These are phyloP conservation scores for Ustilago bromivora DNA, from an alignment of 1,284 basidiomycete genomes.

Conservation along the genomic window DNA sequence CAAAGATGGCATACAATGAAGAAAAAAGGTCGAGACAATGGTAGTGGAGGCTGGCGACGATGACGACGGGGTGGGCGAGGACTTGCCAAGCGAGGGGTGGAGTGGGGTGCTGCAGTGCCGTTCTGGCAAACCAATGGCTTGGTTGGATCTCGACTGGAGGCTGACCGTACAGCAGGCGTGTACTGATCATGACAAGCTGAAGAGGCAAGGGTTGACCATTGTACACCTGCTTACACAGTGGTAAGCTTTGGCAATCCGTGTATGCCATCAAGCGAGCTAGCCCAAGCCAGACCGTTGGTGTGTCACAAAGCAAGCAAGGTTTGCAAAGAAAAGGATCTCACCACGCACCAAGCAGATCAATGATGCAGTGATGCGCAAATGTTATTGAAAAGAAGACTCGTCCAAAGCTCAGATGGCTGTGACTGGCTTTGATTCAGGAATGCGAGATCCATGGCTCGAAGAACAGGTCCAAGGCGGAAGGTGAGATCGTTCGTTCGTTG, in stretches of 20 bases:
- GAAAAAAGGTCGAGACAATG: background rate
- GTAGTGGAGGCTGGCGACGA: background rate
- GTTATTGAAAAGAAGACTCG: constrained; percentile 1
- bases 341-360: constrained; percentile 10
- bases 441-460: background rate
- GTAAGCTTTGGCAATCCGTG: constrained; percentile 9
- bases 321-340: background rate
- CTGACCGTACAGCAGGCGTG: background rate
- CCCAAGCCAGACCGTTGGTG: background rate
- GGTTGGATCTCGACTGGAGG: background rate
- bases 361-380: constrained; percentile 7
- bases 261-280: background rate
- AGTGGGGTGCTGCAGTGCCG: background rate
- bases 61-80: background rate
- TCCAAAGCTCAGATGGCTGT: background rate
- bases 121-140: background rate
- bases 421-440: background rate
- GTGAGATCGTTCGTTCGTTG: background rate
- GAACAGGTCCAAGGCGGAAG: constrained; percentile 4
- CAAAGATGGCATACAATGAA: background rate
- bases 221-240: background rate
- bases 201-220: constrained; percentile 1
- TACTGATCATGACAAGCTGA: background rate
- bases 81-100: constrained; percentile 1
- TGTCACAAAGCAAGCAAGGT: constrained; percentile 2